phyloP scores from a whole-genome alignment of 306 rosid genomes.

The Dalbergia cochinchinensis region DNA sequence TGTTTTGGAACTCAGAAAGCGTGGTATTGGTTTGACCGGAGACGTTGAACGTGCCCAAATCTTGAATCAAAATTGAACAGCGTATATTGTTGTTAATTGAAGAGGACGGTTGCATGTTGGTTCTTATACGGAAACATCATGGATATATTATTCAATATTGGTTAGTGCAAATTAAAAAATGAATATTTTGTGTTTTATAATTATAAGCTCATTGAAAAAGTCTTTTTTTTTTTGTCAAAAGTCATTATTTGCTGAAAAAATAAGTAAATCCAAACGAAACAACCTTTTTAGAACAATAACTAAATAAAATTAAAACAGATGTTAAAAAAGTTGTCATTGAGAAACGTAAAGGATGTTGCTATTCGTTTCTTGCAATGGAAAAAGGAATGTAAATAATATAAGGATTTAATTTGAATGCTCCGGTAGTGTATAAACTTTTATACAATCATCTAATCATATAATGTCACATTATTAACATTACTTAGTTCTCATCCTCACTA shows the following conservation, averaged over 20 bases:
- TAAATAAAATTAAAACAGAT: background rate
- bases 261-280: no score
- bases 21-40: background rate
- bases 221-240: no score
- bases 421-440: no score
- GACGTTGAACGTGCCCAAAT: background rate
- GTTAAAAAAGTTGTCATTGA: conserved; percentile 1
- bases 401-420: no score
- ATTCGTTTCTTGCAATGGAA: conserved; percentile 11
- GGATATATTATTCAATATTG: background rate
- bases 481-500: no score
- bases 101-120: background rate
- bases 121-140: background rate
- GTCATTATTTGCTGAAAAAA: no score
- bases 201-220: no score
- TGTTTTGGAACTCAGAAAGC: background rate
- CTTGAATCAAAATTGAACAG: background rate
- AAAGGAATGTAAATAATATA: background rate
- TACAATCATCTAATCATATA: no score
- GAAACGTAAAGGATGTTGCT: background rate
- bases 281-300: no score
- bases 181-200: no score
- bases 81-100: background rate
- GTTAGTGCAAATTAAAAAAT: background rate
- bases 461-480: no score